Evolutionary conservation across 1,284 basidiomycete genomes (phyloP).

Genomic region (Cerrena zonata): DNA sequence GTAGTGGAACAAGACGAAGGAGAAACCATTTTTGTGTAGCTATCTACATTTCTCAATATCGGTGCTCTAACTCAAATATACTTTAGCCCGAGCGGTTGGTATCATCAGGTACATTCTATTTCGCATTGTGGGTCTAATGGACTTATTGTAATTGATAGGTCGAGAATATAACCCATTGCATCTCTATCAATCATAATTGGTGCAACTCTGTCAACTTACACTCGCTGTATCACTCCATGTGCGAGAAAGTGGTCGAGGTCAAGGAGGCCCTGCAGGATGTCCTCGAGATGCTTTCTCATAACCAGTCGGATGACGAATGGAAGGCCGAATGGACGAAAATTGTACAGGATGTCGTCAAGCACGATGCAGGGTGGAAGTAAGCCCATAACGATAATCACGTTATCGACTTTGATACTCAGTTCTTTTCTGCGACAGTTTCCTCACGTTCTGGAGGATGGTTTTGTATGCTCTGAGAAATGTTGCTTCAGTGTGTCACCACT

Average conservation of each 20-base stretch:
- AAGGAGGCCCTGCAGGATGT: constrained; percentile 28
- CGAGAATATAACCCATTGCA: constrained; percentile 27
- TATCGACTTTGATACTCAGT: background rate
- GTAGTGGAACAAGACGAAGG: constrained; percentile 25
- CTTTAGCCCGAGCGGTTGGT: constrained; percentile 30
- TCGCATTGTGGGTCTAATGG: background rate
- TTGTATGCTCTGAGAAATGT: constrained; percentile 17
- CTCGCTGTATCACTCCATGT: constrained; percentile 28
- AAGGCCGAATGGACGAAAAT: constrained; percentile 23
- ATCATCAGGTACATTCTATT: constrained; percentile 21
- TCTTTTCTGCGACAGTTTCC: constrained; percentile 17
- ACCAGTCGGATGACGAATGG: constrained; percentile 13
- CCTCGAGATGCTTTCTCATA: constrained; percentile 19
- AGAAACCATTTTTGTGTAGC: constrained; percentile 29
- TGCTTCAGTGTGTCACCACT: no score
- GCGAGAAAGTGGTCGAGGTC: constrained; percentile 26
- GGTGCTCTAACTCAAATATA: background rate
- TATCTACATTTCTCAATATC: background rate
- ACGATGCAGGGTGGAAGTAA: constrained; percentile 31
- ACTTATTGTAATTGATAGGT: constrained; percentile 12
- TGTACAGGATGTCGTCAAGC: constrained; percentile 29
- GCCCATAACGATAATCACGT: constrained; percentile 3
- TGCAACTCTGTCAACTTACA: constrained; percentile 29
- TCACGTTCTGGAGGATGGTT: constrained; percentile 29
- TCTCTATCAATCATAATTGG: constrained; percentile 32